These are phyloP conservation scores for Blepharisma stoltei DNA, from an alignment of 73 alveolate species.

Conservation along the genomic window DNA sequence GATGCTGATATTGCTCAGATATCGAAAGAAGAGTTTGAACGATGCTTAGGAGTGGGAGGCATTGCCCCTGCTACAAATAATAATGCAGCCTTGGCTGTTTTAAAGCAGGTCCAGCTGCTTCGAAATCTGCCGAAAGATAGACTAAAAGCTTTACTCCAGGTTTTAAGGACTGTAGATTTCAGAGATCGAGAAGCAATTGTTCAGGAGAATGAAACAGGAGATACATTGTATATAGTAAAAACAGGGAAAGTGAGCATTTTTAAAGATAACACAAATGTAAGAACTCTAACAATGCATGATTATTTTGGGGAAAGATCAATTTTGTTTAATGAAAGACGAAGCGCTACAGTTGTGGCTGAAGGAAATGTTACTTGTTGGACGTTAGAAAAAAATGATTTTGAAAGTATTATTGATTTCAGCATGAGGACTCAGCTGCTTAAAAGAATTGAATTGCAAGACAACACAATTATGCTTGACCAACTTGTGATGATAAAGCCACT, in stretches of 20 bases:
- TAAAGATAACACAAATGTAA: conserved; percentile 38
- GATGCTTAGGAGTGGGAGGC: conserved; percentile 36
- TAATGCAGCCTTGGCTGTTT: conserved; percentile 22
- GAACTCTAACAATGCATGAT: conserved; percentile 63
- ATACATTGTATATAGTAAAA: conserved; percentile 59
- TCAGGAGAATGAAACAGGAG: conserved; percentile 54
- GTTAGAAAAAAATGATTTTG: conserved; percentile 67
- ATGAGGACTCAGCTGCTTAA: conserved; percentile 57
- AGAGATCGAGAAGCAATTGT: conserved; percentile 40
- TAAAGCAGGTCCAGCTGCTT: conserved; percentile 31
- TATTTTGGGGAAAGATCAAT: conserved; percentile 81
- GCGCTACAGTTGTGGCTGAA: conserved; percentile 60
- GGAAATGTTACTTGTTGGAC: conserved; percentile 47
- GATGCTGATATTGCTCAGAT: conserved; percentile 47
- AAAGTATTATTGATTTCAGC: conserved; percentile 51
- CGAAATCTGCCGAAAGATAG: conserved; percentile 37
- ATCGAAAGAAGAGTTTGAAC: conserved; percentile 34
- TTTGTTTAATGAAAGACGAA: conserved; percentile 56
- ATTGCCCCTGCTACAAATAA: conserved; percentile 14
- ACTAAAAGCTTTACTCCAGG: conserved; percentile 49
- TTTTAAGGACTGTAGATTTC: conserved; percentile 33
- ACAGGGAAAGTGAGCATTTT: conserved; percentile 64
- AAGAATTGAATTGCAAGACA: conserved; percentile 55
- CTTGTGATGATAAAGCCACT: conserved; percentile 44
- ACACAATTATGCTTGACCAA: conserved; percentile 53